Evolutionary conservation across 371 early-diverging fungal species (phyloP).

Genomic region (Syncephalis plumigaleata): DNA sequence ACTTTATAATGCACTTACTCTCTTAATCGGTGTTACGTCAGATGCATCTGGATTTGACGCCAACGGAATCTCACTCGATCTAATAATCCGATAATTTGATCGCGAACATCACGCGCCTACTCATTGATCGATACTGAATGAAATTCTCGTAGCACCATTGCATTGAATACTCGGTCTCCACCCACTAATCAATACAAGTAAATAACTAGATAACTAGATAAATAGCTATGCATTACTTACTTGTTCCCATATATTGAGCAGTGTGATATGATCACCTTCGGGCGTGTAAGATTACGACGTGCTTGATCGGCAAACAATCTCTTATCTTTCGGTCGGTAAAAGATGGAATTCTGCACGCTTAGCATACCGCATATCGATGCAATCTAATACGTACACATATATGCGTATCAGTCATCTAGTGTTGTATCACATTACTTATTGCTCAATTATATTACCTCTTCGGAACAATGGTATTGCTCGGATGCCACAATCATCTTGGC

Average conservation of each 20-base stretch:
- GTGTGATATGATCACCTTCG: slow-evolving; percentile 83
- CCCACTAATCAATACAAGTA: slow-evolving; percentile 49
- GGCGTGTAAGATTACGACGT: slow-evolving; percentile 63
- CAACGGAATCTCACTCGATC: slow-evolving; percentile 87
- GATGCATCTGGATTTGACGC: slow-evolving; percentile 53
- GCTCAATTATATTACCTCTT: slow-evolving; percentile 49
- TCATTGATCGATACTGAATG: slow-evolving; percentile 81
- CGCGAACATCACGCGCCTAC: slow-evolving; percentile 86
- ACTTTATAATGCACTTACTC: slow-evolving; percentile 19
- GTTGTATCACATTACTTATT: slow-evolving; percentile 10
- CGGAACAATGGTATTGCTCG: slow-evolving; percentile 81
- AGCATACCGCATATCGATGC: slow-evolving; percentile 83
- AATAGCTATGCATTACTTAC: not conserved
- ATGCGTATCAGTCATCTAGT: not conserved
- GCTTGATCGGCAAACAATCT: slow-evolving; percentile 88
- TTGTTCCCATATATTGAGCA: slow-evolving; percentile 84
- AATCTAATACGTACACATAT: slow-evolving; percentile 11
- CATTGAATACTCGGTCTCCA: slow-evolving; percentile 78
- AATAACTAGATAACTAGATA: slow-evolving; percentile 4
- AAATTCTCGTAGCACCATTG: slow-evolving; percentile 96
- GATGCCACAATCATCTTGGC: slow-evolving; percentile 85
- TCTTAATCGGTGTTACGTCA: slow-evolving; percentile 60
- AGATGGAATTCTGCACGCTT: slow-evolving; percentile 75
- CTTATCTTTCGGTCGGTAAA: slow-evolving; percentile 90
- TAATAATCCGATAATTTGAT: slow-evolving; percentile 81